Evolutionary conservation across 148 eudicot genomes (phyloP), one percentile per base, ranked within the genome.

Genomic region (Hydrangea macrophylla): DNA sequence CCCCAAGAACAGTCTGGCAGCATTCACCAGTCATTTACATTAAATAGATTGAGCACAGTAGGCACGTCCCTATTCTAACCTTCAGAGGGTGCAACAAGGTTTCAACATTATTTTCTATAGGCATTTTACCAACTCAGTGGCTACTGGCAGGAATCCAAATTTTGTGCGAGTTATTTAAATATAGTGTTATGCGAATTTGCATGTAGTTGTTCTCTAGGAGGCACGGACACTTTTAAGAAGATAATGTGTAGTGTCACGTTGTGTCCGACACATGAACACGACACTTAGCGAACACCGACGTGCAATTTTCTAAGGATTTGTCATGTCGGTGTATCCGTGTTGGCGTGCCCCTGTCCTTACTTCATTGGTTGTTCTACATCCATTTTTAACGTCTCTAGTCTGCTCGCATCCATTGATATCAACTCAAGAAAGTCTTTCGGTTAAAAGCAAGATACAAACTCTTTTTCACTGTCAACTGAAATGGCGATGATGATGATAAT

Each of bases 401-500:
- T 40, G 39, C 23, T 28, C 45, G 15, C 18, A 24, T 48, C 27
- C 23, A 36, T 18, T 9, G 37, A 45, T 64, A 27, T 35, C 11
- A n/a, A 44, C 36, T 27, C 26, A 5, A 32, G 55, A 26, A 63
- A 66, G 59, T 24, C 32, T 66, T 13, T 28, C 48, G 44, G 33
- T 51, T 45, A 45, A 70, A 33, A 22, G 33, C 58, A 51, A 30
- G 28, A 31, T 20, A 20, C 44, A 20, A 30, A 11, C 20, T 13
- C 22, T 56, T 33, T 31, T 50, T 48, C n/a, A 30, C 5, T 31
- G 0, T 13, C 12, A 51, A 51, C 24, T 33, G 9, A 55, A 62
- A 35, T 32, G 22, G 20, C 22, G 12, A 4, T 18, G 45, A 60
- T 17, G 53, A 78, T 60, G 45, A 17, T 2, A 73, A 51, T n/a